These are phyloP conservation scores for Pythium phragmitis DNA, from an alignment of 352 stramenopile genomes.

Conservation along the genomic window DNA sequence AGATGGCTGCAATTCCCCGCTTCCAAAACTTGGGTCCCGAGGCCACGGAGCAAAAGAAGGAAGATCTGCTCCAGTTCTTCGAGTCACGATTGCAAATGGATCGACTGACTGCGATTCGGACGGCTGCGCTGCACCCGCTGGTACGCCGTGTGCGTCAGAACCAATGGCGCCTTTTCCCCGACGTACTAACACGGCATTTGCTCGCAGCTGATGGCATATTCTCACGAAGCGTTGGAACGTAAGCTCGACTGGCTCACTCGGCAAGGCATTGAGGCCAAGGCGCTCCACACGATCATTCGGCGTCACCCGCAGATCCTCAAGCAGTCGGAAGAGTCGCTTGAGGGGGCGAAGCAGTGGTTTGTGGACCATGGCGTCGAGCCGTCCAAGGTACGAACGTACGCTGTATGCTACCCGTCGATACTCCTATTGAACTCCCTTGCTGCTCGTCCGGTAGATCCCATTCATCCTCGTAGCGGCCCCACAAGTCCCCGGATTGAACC, in stretches of 20 bases:
- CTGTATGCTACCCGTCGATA: background rate
- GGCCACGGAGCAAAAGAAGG: background rate
- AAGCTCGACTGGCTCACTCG: conserved; percentile 17
- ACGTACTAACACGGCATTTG: too few species aligned
- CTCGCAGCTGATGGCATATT: conserved; percentile 10
- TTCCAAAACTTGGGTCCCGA: background rate
- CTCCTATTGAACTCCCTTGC: too few species aligned
- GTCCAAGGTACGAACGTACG: conserved; percentile 13
- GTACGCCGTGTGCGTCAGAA: background rate
- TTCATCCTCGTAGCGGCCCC: conserved; percentile 59
- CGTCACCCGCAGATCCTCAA: conserved; percentile 19
- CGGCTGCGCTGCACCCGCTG: background rate
- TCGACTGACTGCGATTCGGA: background rate
- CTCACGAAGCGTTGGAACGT: conserved; percentile 1
- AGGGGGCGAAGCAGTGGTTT: conserved; percentile 17
- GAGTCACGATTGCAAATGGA: background rate
- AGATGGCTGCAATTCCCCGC: too few species aligned
- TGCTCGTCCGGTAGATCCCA: conserved; percentile 32
- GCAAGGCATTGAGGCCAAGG: conserved; percentile 2
- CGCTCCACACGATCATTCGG: conserved; percentile 4
- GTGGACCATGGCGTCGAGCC: conserved; percentile 9
- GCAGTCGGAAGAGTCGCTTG: conserved; percentile 11
- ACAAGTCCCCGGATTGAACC: conserved; percentile 32
- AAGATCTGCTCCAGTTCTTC: background rate
- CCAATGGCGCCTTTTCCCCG: too few species aligned